These are phyloP conservation scores for Lentinula guzmanii DNA, from an alignment of 768 basidiomycete species.

Conservation along the genomic window DNA sequence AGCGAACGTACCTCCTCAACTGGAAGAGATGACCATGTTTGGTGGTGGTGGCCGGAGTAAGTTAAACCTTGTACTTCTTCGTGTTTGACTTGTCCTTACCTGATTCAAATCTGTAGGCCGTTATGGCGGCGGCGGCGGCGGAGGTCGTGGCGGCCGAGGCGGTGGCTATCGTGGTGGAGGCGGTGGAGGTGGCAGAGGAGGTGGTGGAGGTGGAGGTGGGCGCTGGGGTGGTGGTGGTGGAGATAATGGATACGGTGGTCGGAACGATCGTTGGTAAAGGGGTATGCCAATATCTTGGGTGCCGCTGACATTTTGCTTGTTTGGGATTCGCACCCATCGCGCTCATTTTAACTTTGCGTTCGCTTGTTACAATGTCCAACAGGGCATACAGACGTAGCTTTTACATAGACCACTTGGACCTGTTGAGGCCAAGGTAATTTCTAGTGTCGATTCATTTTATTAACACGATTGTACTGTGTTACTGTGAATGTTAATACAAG, in stretches of 20 bases:
- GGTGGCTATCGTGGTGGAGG: constrained; percentile 1
- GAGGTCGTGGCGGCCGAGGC: constrained; percentile 3
- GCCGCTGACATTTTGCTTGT: not conserved
- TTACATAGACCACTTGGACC: not conserved
- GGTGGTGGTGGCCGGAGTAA: constrained; percentile 6
- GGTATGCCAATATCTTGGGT: not conserved
- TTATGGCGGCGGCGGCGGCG: not conserved
- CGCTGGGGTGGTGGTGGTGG: constrained; percentile 1
- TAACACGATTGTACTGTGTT: not conserved
- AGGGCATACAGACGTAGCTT: not conserved
- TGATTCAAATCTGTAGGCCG: not conserved
- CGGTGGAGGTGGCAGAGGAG: not conserved
- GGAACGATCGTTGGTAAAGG: constrained; percentile 6
- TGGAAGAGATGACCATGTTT: constrained; percentile 44
- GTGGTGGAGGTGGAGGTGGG: not conserved
- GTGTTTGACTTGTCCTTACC: not conserved
- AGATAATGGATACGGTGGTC: constrained; percentile 3
- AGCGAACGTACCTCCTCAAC: constrained; percentile 77
- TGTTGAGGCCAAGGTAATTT: not conserved
- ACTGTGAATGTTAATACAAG: not conserved
- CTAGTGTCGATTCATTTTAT: not conserved
- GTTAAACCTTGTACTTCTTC: not conserved
- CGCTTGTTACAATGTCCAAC: not conserved
- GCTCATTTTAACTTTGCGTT: not conserved
- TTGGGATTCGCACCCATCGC: not conserved